A percentile compares a stretch with the other conserved stretches of the same genome.
Conservation (phyloP, 148 eudicot genomes). For the Silene latifolia region DNA sequence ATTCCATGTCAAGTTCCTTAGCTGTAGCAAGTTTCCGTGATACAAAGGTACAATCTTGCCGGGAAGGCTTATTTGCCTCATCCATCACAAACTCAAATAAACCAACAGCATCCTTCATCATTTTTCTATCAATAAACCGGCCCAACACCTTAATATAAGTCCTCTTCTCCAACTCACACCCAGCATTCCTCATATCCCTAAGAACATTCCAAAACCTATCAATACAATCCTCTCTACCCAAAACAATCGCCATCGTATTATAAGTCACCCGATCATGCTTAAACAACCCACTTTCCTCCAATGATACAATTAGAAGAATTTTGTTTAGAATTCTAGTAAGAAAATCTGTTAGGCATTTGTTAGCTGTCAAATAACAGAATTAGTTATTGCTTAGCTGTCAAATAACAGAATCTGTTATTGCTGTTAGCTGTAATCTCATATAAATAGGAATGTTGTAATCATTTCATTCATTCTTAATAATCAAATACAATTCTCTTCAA, state of each 20-base stretch:
- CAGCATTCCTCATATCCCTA: conserved; percentile 58
- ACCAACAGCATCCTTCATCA: conserved; percentile 68
- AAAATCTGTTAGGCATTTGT: too few relatives aligned
- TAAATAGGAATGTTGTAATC: too few relatives aligned
- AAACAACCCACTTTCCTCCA: conserved; percentile 55
- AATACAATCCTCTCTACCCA: conserved; percentile 50
- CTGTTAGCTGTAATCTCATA: too few relatives aligned
- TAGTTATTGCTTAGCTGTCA: too few relatives aligned
- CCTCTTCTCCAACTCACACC: conserved; percentile 42
- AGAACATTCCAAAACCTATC: conserved; percentile 72
- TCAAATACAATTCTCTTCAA: too few relatives aligned
- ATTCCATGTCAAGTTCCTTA: conserved; percentile 57
- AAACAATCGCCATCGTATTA: conserved; percentile 49
- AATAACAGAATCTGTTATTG: too few relatives aligned
- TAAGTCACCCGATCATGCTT: conserved; percentile 56
- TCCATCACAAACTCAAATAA: conserved; percentile 60
- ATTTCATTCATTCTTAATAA: too few relatives aligned
- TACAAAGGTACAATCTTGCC: conserved; percentile 53
- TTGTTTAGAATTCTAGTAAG: too few relatives aligned
- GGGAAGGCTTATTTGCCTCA: conserved; percentile 51
- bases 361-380: too few relatives aligned
- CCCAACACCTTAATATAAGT: conserved; percentile 46
- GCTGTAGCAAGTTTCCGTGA: conserved; percentile 56
- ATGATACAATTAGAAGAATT: too few relatives aligned
- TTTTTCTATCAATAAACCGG: conserved; percentile 39